Evolutionary conservation across 1,284 basidiomycete genomes (phyloP), one percentile per base, ranked within the genome.

Genomic region (Violaceomyces palustris): DNA sequence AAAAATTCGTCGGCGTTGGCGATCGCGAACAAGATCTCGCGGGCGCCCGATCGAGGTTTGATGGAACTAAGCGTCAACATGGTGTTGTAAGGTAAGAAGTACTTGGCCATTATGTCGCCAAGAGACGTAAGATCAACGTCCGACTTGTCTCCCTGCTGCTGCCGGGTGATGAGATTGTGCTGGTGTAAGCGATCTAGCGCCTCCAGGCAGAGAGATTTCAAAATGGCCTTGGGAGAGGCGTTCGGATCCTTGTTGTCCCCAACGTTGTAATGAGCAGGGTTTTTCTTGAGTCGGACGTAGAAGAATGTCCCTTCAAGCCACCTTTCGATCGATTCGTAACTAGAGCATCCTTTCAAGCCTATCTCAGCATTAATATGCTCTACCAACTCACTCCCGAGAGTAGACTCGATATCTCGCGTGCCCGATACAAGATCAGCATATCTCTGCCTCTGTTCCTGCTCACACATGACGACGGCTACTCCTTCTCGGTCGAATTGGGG

Each of bases 401-500:
- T 44, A 4, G 60, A 63, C 33, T 68, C 65, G 29, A 68, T 61
- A 23, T 46, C 48, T 1, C 47, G 56, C 10, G 45, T 31, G 4
- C 63, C 63, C 12, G 45, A 43, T 10, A 50, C 60, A 6, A 68
- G 53, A 11, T 58, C 50, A 12, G 40, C 41, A n/a, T 58, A 65
- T 33, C 50, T 51, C n/a, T 53, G 39, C 33, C 54, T 58, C 21
- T 46, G 42, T 5, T 47, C 43, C 12, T 61, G 37, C 35, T 67
- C 64, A n/a, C 61, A 64, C 54, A 69, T 59, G 44, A 69, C 56
- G 14, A 67, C 64, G 10, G 60, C 57, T 8, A 69, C 49, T 38
- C 74, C 69, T 3, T 49, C 49, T 50, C 44, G 66, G 82, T 88
- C 91, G 67, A 88, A 97, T 74, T 96, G 91, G 12, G 93, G 92